Evolutionary conservation across 148 eudicot species (phyloP), one percentile per base, ranked within the genome.

Genomic region (Agrostemma githago): DNA sequence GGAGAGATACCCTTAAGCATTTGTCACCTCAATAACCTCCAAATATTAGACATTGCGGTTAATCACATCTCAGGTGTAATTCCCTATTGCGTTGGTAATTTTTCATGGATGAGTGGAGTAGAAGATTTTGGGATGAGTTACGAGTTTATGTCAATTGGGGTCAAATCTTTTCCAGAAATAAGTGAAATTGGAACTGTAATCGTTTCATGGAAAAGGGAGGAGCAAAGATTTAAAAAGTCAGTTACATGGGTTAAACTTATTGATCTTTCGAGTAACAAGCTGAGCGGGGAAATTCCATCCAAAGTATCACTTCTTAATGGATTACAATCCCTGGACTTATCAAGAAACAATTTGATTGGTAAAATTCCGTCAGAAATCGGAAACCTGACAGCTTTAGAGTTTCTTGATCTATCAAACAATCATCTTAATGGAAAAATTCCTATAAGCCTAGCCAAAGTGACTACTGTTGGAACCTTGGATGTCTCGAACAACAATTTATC

Each of bases 1-100:
- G 74, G 79, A 70, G 68, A n/a, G 37, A 42, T 76, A 60, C 73
- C 79, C 53, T 20, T 54, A n/a, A 76, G 67, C 43, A 14, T 76
- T 14, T 76, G 79, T n/a, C 46, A 69, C 37, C 11, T 76, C n/a
- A 8, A 66, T 3, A 1, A 14, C 16, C 73, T 76, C n/a, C 79
- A 76, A 46, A 60, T 76, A 11, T 46, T 69, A 41, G 79, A 76
- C 71, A 16, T 76, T 46, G 41, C 62, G 5, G 1, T 11, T 20
- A 71, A 71, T 34, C 43, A 53, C 12, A 62, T 70, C 34, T 12
- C 53, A 1, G 74, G 74, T 8, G 42, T 9, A 10, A 77, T 77
- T 37, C 79, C 79, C 10, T n/a, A 62, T 16, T 77, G 79, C 39
- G 46, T 77, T 5, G 5, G 2, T 44, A n/a, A n/a, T 59, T 68